These are phyloP conservation scores for Cucumis hystrix DNA, from an alignment of 306 rosid genomes.

Conservation along the genomic window DNA sequence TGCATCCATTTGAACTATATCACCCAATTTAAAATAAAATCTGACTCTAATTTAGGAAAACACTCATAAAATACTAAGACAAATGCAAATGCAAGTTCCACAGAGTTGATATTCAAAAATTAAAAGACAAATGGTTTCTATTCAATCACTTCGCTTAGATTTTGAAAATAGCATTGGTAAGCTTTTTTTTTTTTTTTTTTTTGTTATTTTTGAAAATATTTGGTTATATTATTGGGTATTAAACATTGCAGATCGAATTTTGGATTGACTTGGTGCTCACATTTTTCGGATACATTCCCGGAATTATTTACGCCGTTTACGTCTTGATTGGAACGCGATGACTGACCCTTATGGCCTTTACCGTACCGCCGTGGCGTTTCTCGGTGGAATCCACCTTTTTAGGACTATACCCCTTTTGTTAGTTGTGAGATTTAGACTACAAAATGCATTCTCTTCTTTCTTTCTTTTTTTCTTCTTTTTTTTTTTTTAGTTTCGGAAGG, in stretches of 20 bases:
- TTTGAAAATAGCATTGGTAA: too few relatives aligned
- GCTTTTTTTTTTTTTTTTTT: too few relatives aligned
- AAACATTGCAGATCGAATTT: conserved; percentile 25
- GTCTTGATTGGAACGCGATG: conserved; percentile 3
- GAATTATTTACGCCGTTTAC: conserved; percentile 29
- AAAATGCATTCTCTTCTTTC: too few relatives aligned
- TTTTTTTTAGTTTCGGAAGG: not conserved
- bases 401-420: not conserved
- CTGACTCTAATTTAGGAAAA: too few relatives aligned
- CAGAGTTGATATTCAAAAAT: too few relatives aligned
- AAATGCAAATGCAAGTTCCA: too few relatives aligned
- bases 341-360: not conserved
- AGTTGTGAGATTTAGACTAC: not conserved
- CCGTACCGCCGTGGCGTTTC: not conserved
- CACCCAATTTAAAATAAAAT: too few relatives aligned
- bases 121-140: too few relatives aligned
- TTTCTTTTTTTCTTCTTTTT: not conserved
- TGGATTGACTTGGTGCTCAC: conserved; percentile 30
- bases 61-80: too few relatives aligned
- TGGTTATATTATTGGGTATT: not conserved
- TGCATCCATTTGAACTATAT: too few relatives aligned
- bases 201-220: too few relatives aligned
- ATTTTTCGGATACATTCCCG: conserved; percentile 25
- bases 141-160: too few relatives aligned
- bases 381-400: not conserved